These are phyloP conservation scores for Gyromitra esculenta DNA, from an alignment of 2,329 filamentous ascomycete genomes.

Conservation along the genomic window DNA sequence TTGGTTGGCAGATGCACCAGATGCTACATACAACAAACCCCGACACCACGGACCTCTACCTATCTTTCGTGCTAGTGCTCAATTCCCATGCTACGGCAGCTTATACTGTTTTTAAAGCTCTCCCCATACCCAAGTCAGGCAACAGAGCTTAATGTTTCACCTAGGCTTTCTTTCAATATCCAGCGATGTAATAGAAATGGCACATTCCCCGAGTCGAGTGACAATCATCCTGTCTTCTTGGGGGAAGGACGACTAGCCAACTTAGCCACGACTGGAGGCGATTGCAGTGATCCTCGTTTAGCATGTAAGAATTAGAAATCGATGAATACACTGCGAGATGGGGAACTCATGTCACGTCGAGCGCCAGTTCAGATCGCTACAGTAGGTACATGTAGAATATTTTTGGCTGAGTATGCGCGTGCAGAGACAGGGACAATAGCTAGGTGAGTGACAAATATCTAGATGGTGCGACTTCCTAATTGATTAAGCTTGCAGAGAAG, in stretches of 20 bases:
- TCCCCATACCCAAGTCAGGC: neutral
- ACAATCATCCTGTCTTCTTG: neutral
- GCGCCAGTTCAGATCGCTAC: neutral
- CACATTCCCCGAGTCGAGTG: neutral
- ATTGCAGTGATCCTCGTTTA: neutral
- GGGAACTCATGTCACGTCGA: neutral
- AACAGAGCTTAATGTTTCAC: neutral
- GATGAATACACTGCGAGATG: neutral
- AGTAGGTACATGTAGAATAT: neutral
- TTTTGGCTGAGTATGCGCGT: neutral
- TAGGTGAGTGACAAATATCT: constrained; percentile 36
- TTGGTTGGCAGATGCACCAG: neutral
- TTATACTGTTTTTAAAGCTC: neutral
- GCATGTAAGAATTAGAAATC: neutral
- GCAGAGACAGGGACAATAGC: neutral
- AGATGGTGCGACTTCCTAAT: neutral
- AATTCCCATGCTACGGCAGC: neutral
- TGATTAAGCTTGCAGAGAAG: neutral
- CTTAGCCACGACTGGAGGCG: neutral
- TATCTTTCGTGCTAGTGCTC: neutral
- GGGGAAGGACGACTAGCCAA: neutral
- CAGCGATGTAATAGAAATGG: neutral
- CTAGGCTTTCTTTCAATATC: neutral
- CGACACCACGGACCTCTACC: neutral
- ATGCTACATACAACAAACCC: neutral